Conservation (phyloP, 2,329 filamentous ascomycete genomes). For the Beauveria asiatica region DNA sequence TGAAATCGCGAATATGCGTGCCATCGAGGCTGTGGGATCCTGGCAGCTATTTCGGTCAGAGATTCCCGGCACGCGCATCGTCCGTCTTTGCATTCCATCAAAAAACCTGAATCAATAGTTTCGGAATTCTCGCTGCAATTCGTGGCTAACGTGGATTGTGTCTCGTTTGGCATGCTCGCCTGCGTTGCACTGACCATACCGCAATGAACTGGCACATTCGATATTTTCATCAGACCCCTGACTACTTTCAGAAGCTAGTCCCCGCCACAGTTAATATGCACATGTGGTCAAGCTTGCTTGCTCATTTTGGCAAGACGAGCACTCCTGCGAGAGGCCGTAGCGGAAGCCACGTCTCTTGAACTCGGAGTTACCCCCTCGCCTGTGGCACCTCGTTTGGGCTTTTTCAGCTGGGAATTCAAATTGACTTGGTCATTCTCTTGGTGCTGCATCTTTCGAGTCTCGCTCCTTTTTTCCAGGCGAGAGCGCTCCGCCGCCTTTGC, state of each 20-base stretch:
- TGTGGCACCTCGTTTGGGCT: not conserved
- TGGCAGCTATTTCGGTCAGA: not conserved
- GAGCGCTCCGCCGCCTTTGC: not conserved
- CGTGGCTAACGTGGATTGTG: too few relatives aligned
- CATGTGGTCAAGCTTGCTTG: not conserved
- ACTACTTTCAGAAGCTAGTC: too few relatives aligned
- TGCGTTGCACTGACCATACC: not conserved
- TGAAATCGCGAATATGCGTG: not conserved
- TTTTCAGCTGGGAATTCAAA: not conserved
- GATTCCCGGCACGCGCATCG: not conserved
- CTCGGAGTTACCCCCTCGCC: too few relatives aligned
- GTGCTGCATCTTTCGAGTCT: not conserved
- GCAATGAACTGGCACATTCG: too few relatives aligned
- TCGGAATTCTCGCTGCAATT: too few relatives aligned
- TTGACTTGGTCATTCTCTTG: not conserved
- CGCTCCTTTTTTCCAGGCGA: not conserved
- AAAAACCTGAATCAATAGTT: not conserved
- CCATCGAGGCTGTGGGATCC: not conserved
- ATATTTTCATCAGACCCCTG: too few relatives aligned
- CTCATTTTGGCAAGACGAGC: not conserved
- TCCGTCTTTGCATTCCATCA: not conserved
- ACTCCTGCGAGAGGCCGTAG: not conserved
- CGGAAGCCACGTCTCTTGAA: not conserved
- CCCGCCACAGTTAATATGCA: too few relatives aligned
- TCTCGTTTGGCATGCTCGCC: not conserved